Base-by-base conservation (phyloP, 768 basidiomycete species). In the Leccinum arenicola region DNA sequence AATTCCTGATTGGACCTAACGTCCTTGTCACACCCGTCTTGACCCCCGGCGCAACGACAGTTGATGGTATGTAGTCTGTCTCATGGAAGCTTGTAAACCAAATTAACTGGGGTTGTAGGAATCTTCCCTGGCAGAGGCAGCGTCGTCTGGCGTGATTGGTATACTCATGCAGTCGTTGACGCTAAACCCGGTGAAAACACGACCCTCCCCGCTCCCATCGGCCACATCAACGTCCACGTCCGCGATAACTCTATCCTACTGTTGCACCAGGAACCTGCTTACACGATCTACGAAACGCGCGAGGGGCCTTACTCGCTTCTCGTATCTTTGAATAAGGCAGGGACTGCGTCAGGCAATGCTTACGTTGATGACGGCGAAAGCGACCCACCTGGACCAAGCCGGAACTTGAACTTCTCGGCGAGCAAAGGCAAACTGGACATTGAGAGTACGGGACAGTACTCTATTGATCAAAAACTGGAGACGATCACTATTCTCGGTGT, bases 21-120 rank as follows among this genome's bases (percentile, higher is more conserved):
- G 79, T 93, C 52, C 81, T 93, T 45, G 83, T 93, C 54, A 90
- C 90, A 0, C 91, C 91, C 2, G 90, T 92, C 0, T 72, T 92
- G 38, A 75, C 73, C 11, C 88, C 89, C 0, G 89, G 89, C 64
- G 83, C 82, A 31, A 81, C 83, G 5, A 83, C 80, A 7, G 89
- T 93, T 27, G 76, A 83, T 29, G 88, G 89, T 85, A 60, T 50
- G 76, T 67, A 7, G 31, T 5, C 2, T 3, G 10, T 27, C 15
- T 36, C 8, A 10, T 51, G 10, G 23, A n/a, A 48, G 4, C 1
- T 25, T n/a, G 4, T 25, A 6, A 17, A 15, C 8, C 40, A 8
- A 49, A 50, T 21, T 45, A 10, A 57, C 54, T 27, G 25, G 12
- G 6, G 17, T 6, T 10, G 4, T 31, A 88, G 88, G 84, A 40